Percentiles rank a stretch among this genome's conserved stretches.
Evolutionary conservation across 148 eudicot species (phyloP).

Genomic region (Silene latifolia): DNA sequence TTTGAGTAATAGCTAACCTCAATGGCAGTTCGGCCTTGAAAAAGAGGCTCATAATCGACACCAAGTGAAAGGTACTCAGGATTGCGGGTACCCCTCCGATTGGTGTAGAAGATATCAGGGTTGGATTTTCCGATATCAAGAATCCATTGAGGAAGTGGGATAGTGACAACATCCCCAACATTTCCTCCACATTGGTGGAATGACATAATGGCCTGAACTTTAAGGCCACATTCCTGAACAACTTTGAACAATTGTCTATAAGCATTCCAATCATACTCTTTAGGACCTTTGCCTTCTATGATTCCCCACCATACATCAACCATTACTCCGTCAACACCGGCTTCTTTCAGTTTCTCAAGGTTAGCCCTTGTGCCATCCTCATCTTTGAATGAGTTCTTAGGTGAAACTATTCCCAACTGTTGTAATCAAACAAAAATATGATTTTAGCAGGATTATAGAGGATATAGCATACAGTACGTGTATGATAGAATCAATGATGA

Average conservation of each 20-base stretch:
- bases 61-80: constrained; percentile 71
- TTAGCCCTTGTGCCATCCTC: constrained; percentile 19
- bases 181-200: constrained; percentile 68
- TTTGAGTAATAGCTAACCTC: too few species aligned
- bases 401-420: constrained; percentile 23
- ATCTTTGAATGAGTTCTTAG: constrained; percentile 21
- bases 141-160: constrained; percentile 82
- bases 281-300: constrained; percentile 55
- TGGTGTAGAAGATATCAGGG: constrained; percentile 75
- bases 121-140: constrained; percentile 58
- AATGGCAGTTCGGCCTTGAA: constrained; percentile 69
- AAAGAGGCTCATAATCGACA: constrained; percentile 62
- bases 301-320: constrained; percentile 86
- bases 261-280: constrained; percentile 57
- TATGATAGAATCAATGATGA: too few species aligned
- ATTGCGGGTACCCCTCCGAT: constrained; percentile 69
- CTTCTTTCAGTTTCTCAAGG: constrained; percentile 26
- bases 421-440: too few species aligned
- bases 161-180: constrained; percentile 45
- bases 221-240: constrained; percentile 45
- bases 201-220: constrained; percentile 63
- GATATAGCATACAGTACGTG: too few species aligned
- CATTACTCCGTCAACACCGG: constrained; percentile 68
- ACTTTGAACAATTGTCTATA: constrained; percentile 42
- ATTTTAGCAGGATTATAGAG: too few species aligned